Evolutionary conservation across 257 asterid species (phyloP), one percentile per base, ranked within the genome.

Genomic region (Nicotiana undulata): DNA sequence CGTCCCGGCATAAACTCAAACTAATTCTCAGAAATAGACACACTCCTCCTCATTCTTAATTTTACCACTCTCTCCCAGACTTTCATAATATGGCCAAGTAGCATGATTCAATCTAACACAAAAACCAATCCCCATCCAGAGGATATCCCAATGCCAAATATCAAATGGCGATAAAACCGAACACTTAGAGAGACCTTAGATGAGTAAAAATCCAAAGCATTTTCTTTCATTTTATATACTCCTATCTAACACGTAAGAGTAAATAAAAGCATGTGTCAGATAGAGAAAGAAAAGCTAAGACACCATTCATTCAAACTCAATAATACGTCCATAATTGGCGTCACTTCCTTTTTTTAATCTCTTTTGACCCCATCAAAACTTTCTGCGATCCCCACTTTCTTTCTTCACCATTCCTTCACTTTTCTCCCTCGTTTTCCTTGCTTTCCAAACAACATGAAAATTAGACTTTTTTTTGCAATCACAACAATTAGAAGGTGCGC

Each of bases 241-340:
- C 10, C 46, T 37, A 37, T 7, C 2, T 37, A 2, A 55, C 61
- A 55, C 24, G 24, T 55, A 55, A 8, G 22, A 55, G 61, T 55
- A 16, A 55, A 55, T 7, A 7, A 55, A 55, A 53, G 7, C 52
- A 79, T 60, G 76, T 63, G 82, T 29, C 24, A 79, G 34, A 18
- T 26, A 15, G 61, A 46, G 6, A 15, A 11, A 11, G 12, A 55
- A 55, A 55, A 4, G 61, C 24, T 55, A 3, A 55, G 9, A 55
- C 61, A 18, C 24, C 20, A 70, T 40, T 26, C 6, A 12, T 28
- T 2, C 10, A 32, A 26, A 17, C 49, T 58, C 76, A 82, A 82
- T 85, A 63, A 80, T 82, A 31, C 78, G 28, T 76, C 79, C 40
- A 85, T 82, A 66, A 80, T 82, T 49, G 84, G 75, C 76, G 58